Percentiles rank a stretch among this genome's conserved stretches.
Evolutionary conservation across 257 asterid genomes (phyloP).

Genomic region (Agastache rugosa): DNA sequence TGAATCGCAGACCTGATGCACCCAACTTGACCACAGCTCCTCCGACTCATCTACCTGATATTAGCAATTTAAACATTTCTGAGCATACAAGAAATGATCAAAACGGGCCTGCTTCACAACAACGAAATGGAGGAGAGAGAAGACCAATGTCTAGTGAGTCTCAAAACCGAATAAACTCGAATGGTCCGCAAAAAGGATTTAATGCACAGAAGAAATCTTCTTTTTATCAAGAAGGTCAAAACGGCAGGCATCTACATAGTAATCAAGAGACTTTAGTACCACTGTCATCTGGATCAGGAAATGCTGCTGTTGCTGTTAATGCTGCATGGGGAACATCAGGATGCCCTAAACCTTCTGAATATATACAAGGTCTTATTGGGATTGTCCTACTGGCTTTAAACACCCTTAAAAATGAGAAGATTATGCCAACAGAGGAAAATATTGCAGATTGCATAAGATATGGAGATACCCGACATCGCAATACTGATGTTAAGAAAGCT

Average conservation of each 20-base stretch:
- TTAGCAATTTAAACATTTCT: conserved; percentile 44
- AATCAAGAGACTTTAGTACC: conserved; percentile 55
- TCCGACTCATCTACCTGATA: conserved; percentile 36
- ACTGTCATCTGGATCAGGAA: conserved; percentile 49
- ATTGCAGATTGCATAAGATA: conserved; percentile 75
- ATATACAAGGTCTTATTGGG: conserved; percentile 81
- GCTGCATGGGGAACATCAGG: conserved; percentile 76
- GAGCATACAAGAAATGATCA: conserved; percentile 45
- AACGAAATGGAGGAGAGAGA: conserved; percentile 54
- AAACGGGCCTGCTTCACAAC: conserved; percentile 37
- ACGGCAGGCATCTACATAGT: conserved; percentile 46
- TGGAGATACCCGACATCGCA: conserved; percentile 70
- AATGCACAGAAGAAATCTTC: conserved; percentile 53
- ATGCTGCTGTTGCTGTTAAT: conserved; percentile 43
- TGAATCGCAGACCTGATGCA: conserved; percentile 39
- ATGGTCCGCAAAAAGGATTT: conserved; percentile 56
- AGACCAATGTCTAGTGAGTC: conserved; percentile 62
- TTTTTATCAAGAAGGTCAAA: conserved; percentile 48
- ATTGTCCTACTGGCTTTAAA: conserved; percentile 77
- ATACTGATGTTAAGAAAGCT: conserved; percentile 88
- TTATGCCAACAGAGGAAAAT: conserved; percentile 87
- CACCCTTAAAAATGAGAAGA: conserved; percentile 78
- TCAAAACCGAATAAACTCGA: conserved; percentile 42
- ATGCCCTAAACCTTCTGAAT: conserved; percentile 70
- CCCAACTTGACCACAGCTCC: conserved; percentile 41